Evolutionary conservation across 345 rosid species (phyloP).

Genomic region (Syzygium aromaticum): DNA sequence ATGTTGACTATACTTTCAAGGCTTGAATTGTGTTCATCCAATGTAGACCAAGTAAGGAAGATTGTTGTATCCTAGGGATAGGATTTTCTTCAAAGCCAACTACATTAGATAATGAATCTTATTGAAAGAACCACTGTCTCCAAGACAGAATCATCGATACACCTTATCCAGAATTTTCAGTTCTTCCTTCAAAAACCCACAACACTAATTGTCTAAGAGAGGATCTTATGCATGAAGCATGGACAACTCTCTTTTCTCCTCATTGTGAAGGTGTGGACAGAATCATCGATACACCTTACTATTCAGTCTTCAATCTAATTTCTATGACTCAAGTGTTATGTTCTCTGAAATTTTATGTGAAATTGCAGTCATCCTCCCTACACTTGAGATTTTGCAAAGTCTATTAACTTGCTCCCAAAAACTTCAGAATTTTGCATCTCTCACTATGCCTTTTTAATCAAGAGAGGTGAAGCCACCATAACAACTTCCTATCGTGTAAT

Average conservation of each 20-base stretch:
- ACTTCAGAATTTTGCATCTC: neutral
- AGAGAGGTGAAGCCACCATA: neutral
- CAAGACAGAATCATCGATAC: neutral
- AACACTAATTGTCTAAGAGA: neutral
- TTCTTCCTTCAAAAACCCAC: neutral
- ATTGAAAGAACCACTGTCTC: neutral
- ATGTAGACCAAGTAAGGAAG: neutral
- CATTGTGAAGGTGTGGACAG: neutral
- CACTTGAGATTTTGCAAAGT: neutral
- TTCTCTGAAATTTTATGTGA: neutral
- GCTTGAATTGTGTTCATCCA: neutral
- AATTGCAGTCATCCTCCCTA: neutral
- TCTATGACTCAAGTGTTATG: neutral
- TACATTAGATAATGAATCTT: neutral
- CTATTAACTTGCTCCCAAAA: neutral
- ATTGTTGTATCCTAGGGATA: neutral
- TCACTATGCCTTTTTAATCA: neutral
- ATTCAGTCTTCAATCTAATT: neutral
- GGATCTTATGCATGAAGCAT: neutral
- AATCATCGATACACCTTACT: neutral
- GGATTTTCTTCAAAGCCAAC: neutral
- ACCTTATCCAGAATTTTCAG: neutral
- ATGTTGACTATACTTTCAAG: neutral
- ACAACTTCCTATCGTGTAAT: neutral
- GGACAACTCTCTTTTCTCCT: neutral